Evolutionary conservation across 192 early-diverging fungal genomes (phyloP).

Genomic region (Chytriomyces sp.): DNA sequence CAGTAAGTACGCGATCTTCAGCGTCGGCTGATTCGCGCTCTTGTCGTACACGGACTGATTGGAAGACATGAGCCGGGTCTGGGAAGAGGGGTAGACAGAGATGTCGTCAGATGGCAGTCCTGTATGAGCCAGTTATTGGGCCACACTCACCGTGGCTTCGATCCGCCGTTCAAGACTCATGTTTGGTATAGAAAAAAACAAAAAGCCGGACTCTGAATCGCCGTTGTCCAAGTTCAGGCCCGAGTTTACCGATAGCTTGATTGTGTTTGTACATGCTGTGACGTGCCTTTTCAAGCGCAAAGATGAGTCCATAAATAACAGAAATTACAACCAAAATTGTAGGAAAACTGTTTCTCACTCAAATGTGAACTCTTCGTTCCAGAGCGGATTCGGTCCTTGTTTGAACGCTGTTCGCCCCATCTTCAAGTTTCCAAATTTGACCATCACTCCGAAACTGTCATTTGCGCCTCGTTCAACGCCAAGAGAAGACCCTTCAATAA

Average conservation of each 20-base stretch:
- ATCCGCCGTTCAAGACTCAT: conserved; percentile 32
- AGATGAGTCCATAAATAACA: background rate
- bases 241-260: conserved; percentile 26
- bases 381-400: conserved; percentile 44
- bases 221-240: conserved; percentile 38
- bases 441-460: conserved; percentile 31
- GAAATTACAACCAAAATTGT: background rate
- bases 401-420: conserved; percentile 47
- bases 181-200: conserved; percentile 3
- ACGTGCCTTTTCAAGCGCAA: conserved; percentile 31
- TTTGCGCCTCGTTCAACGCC: conserved; percentile 42
- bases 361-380: conserved; percentile 51
- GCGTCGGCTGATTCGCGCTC: conserved; percentile 12
- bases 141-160: conserved; percentile 12
- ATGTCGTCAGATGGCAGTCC: conserved; percentile 15
- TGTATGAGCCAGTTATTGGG: conserved; percentile 36
- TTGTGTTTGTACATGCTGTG: conserved; percentile 41
- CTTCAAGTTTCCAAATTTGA: conserved; percentile 53
- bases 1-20: conserved; percentile 41
- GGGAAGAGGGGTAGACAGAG: conserved; percentile 23
- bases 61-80: conserved; percentile 41
- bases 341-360: conserved; percentile 18
- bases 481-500: conserved; percentile 39
- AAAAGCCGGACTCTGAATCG: conserved; percentile 29
- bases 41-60: conserved; percentile 8